Conservation (phyloP, 208 protist species). For the Leishmania major region DNA sequence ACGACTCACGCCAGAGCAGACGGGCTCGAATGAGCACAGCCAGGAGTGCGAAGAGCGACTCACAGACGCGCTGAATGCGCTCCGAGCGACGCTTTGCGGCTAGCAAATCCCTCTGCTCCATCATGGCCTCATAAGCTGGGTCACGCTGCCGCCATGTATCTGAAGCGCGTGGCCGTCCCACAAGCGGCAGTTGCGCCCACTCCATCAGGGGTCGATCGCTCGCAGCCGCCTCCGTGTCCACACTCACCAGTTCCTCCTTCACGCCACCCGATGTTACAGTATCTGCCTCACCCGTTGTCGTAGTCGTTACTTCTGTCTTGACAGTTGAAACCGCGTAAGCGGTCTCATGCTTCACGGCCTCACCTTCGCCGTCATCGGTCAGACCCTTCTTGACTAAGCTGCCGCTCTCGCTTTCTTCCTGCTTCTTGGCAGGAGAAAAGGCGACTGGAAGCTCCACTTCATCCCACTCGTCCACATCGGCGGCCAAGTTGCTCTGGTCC, state of each 20-base stretch:
- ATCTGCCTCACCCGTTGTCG: not conserved
- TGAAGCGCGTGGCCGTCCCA: conserved; percentile 40
- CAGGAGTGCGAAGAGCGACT: conserved; percentile 47
- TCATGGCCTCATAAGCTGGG: conserved; percentile 68
- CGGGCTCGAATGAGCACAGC: conserved; percentile 54
- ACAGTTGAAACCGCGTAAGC: not conserved
- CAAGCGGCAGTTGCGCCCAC: conserved; percentile 59
- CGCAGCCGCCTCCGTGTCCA: conserved; percentile 3
- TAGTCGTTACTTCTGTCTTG: conserved; percentile 10
- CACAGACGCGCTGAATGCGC: conserved; percentile 66
- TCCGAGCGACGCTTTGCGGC: conserved; percentile 75
- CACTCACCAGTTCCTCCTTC: conserved; percentile 35
- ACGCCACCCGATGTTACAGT: not conserved
- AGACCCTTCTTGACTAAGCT: not conserved
- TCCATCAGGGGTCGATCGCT: conserved; percentile 29
- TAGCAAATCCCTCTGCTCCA: conserved; percentile 74
- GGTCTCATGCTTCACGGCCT: conserved; percentile 20
- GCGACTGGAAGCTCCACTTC: conserved; percentile 66
- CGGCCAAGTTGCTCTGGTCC: conserved; percentile 15
- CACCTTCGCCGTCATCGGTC: conserved; percentile 3
- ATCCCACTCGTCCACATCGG: conserved; percentile 84
- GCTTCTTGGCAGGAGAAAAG: conserved; percentile 26
- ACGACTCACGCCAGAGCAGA: conserved; percentile 59
- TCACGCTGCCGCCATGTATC: conserved; percentile 56
- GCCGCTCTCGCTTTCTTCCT: conserved; percentile 22